Percentiles rank a stretch among this genome's conserved stretches.
Evolutionary conservation across 192 early-diverging fungal genomes (phyloP).

Genomic region (Gonapodya sp.): DNA sequence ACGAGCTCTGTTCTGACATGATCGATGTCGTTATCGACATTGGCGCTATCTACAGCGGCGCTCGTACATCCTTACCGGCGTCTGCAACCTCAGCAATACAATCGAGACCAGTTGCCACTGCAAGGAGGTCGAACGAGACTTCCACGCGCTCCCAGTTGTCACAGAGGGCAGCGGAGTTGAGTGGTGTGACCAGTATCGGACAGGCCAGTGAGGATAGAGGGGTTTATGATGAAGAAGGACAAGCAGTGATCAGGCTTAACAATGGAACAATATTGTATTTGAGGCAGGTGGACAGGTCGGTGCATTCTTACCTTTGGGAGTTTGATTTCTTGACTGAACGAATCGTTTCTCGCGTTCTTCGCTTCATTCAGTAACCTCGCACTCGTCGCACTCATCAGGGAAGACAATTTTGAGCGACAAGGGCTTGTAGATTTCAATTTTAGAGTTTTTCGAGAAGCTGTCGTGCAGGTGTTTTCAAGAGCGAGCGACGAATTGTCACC

Average conservation of each 20-base stretch:
- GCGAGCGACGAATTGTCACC: background rate
- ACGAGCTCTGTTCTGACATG: conserved; percentile 90
- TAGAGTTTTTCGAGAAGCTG: conserved; percentile 65
- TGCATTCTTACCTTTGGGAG: too few species aligned
- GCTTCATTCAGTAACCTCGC: conserved; percentile 45
- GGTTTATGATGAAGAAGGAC: conserved; percentile 32
- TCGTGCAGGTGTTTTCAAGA: conserved; percentile 57
- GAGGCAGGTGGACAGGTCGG: conserved; percentile 65
- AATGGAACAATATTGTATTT: conserved; percentile 74
- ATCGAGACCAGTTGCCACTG: conserved; percentile 14
- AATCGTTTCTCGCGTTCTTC: background rate
- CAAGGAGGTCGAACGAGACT: conserved; percentile 18
- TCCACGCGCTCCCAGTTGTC: conserved; percentile 17
- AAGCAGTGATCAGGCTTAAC: conserved; percentile 60
- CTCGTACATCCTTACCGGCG: background rate
- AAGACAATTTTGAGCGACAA: conserved; percentile 74
- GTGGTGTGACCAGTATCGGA: conserved; percentile 13
- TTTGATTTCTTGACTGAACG: too few species aligned
- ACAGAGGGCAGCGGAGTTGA: conserved; percentile 21
- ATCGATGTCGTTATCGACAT: conserved; percentile 88
- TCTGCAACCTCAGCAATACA: background rate
- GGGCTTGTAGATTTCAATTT: conserved; percentile 86
- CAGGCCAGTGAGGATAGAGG: conserved; percentile 2
- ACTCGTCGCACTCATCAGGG: conserved; percentile 65
- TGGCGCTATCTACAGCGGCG: conserved; percentile 59